A percentile compares a stretch with the other conserved stretches of the same genome.
phyloP scores from a whole-genome alignment of 2,329 filamentous ascomycete species.

The Aspergillus eucalypticola region DNA sequence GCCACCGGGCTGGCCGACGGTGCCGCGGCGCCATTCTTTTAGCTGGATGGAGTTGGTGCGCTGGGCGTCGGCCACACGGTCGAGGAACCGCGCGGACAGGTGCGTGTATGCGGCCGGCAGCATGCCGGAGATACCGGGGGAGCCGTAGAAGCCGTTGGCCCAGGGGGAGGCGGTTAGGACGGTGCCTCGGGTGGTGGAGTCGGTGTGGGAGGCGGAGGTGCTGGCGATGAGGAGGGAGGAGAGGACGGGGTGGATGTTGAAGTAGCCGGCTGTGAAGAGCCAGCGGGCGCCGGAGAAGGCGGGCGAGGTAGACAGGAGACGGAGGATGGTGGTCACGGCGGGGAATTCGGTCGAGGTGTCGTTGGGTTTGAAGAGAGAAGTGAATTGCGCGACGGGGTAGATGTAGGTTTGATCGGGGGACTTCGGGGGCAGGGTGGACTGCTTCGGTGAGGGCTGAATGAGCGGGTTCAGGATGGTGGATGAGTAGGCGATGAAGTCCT shows the following conservation, averaged over 20 bases:
- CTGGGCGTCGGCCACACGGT: constrained; percentile 56
- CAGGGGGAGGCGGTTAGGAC: constrained; percentile 90
- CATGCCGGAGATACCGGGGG: constrained; percentile 83
- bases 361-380: constrained; percentile 70
- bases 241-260: constrained; percentile 88
- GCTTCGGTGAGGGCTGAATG: constrained; percentile 54
- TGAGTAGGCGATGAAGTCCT: constrained; percentile 68
- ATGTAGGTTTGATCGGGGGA: constrained; percentile 66
- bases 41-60: constrained; percentile 65
- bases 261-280: constrained; percentile 98
- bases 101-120: constrained; percentile 90
- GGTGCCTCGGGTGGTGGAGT: constrained; percentile 60
- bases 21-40: constrained; percentile 85
- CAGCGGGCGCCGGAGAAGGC: constrained; percentile 71
- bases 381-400: constrained; percentile 85
- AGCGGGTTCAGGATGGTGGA: constrained; percentile 67
- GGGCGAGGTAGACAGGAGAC: constrained; percentile 61
- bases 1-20: constrained; percentile 74
- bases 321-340: constrained; percentile 72
- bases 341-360: constrained; percentile 88
- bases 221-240: constrained; percentile 77
- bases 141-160: constrained; percentile 94
- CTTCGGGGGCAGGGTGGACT: constrained; percentile 31
- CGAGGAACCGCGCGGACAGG: constrained; percentile 78
- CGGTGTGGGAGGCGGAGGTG: constrained; percentile 43